Evolutionary conservation across 2,329 filamentous ascomycete species (phyloP), one percentile per base, ranked within the genome.

Genomic region (Aspergillus sp.): DNA sequence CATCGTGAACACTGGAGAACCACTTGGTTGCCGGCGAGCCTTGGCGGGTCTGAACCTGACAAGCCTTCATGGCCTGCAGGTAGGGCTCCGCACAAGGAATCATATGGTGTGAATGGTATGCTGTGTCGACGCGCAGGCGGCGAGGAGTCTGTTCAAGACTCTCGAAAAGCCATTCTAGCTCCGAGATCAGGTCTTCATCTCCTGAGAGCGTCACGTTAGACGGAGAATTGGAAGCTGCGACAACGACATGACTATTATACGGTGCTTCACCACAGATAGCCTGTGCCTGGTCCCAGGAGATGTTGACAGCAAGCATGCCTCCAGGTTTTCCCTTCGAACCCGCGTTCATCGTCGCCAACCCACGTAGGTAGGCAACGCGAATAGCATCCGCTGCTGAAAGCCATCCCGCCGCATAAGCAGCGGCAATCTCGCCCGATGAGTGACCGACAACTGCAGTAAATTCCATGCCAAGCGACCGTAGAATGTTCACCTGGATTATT

Each of bases 391-490:
- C 6, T 2, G 52, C 55, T 10, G 58, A 59, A 5, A 75, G 22
- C 9, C 60, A 58, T 3, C 69, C 67, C 2, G 61, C 58, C 7
- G 66, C 59, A 56, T 73, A 75, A 0, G 67, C 65, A 6, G 67
- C 53, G 53, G 62, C 72, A 55, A 75, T 72, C 49, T 75, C 72
- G 1, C 73, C 71, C 20, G 61, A 65, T 0, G 69, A 73, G 55
- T 75, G 71, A 9, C 71, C 69, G 1, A 67, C 56, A 2, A 73
- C 70, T 6, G 58, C 63, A 5, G 36, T 45, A 10, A 63, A 61
- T n/a, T 47, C 29, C 14, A 65, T 18, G 1, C 61, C 56, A 12
- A 51, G 36, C 6, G 49, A 12, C 14, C 29, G 24, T 3, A 64
- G 26, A 3, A 63, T 32, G 16, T 54, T 46, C 0, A 61, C 52